A percentile compares a stretch with the other conserved stretches of the same genome.
phyloP scores from a whole-genome alignment of 2,329 filamentous ascomycete species.

The Lecanicillium sp. region DNA sequence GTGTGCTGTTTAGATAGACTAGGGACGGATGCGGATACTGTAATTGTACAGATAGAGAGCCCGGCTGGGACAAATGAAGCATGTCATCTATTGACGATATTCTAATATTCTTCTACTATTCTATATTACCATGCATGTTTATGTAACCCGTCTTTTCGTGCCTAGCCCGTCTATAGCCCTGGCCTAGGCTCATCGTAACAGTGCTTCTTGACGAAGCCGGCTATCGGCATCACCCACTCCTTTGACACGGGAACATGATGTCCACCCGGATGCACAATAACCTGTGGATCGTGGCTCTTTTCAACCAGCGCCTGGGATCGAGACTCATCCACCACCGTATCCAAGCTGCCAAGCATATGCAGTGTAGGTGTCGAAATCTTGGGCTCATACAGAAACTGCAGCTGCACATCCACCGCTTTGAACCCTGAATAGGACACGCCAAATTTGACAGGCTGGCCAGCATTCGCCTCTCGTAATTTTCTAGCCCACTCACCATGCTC shows the following conservation, averaged over 20 bases:
- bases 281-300: constrained; percentile 44
- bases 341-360: constrained; percentile 75
- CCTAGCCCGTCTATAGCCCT: constrained; percentile 12
- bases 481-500: constrained; percentile 31
- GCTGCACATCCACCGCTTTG: constrained; percentile 49
- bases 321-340: constrained; percentile 78
- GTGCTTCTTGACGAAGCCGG: constrained; percentile 55
- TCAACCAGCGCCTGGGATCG: constrained; percentile 61
- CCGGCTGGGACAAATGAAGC: no score
- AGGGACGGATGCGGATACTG: constrained; percentile 12
- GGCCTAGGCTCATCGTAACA: constrained; percentile 18
- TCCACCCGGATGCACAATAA: constrained; percentile 72
- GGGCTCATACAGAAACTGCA: constrained; percentile 62
- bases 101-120: no score
- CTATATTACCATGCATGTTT: no score
- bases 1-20: constrained; percentile 12
- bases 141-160: not conserved
- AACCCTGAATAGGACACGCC: constrained; percentile 74
- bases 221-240: constrained; percentile 70
- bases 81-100: no score
- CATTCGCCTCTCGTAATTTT: constrained; percentile 41
- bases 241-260: constrained; percentile 82
- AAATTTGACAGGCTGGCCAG: constrained; percentile 50
- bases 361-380: constrained; percentile 67
- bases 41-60: constrained; percentile 7